Evolutionary conservation across 495 filamentous ascomycete species (phyloP), one percentile per base, ranked within the genome.

Genomic region (Xylaria castorea): DNA sequence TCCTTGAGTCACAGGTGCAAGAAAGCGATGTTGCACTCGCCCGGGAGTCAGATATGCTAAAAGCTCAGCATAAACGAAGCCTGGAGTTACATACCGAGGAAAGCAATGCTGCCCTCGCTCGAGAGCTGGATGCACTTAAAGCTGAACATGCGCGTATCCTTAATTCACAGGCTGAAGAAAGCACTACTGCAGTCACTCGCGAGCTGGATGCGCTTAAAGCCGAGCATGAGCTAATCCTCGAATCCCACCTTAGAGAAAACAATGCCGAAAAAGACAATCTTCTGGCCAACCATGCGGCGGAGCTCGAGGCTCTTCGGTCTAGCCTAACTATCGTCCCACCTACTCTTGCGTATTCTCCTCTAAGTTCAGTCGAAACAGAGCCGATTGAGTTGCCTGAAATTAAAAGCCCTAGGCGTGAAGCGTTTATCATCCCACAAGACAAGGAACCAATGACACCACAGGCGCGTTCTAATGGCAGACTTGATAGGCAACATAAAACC

Each of bases 311-410:
- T 71, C 75, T 80, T 50, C 66, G 70, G 20, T 57, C 70, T 46
- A 76, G 74, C 22, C 66, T 78, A 16, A 61, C 71, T 30, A 48
- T 65, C n/a, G 22, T 20, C 7, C 66, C 68, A 42, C 75, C 65
- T 72, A 73, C 75, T 44, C 73, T 89, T 32, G 82, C 79, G 40
- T 76, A 91, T 46, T 89, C 90, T 25, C 72, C 82, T 8, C 80
- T 91, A 53, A 82, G 78, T 38, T 81, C 84, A 8, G 79, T 86
- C 55, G 78, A 85, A 11, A 90, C 85, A 14, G 83, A 85, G 71
- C 89, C 89, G 11, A 75, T 87, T 20, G 83, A 81, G 60, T 1
- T 63, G 12, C 70, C 58, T 20, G 76, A 74, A 40, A 76, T 80
- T 32, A 80, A 80, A 71, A 86, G 80, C 66, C 83, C 85, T n/a